phyloP scores from a whole-genome alignment of 768 basidiomycete species.

The Rhodotorula sphaerocarpa region DNA sequence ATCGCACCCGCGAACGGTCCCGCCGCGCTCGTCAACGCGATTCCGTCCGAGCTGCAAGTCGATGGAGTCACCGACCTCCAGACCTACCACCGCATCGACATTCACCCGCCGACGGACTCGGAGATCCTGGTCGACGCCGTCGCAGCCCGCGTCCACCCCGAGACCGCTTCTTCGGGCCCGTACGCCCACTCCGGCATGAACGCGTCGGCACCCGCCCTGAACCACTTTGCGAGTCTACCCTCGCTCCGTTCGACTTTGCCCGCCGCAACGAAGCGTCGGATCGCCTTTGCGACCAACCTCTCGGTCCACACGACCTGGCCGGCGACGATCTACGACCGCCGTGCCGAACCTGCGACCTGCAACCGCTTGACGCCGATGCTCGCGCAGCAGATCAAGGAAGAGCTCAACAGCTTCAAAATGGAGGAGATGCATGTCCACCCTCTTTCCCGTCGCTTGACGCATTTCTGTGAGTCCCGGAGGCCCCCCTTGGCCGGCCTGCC shows the following conservation, averaged over 20 bases:
- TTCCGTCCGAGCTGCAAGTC: constrained; percentile 35
- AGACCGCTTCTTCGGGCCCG: constrained; percentile 35
- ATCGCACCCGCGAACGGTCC: constrained; percentile 49
- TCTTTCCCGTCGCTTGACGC: constrained; percentile 30
- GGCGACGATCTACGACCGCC: constrained; percentile 77
- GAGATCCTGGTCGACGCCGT: constrained; percentile 24
- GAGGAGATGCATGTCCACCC: constrained; percentile 98
- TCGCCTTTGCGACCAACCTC: constrained; percentile 83
- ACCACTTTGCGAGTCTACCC: constrained; percentile 52
- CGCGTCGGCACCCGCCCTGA: constrained; percentile 80
- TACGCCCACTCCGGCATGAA: constrained; percentile 63
- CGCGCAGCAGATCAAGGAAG: constrained; percentile 95
- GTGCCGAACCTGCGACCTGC: constrained; percentile 94
- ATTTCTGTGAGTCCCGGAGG: constrained; percentile 26
- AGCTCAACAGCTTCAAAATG: constrained; percentile 97
- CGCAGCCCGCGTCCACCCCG: constrained; percentile 22
- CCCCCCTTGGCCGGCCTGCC: no score
- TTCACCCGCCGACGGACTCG: constrained; percentile 18
- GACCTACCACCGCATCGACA: constrained; percentile 23
- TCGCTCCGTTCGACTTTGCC: constrained; percentile 65
- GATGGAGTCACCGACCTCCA: constrained; percentile 28
- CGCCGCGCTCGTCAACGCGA: constrained; percentile 35
- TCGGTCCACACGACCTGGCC: constrained; percentile 98
- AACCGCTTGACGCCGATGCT: constrained; percentile 87
- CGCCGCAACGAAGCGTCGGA: constrained; percentile 50